Evolutionary conservation across 371 early-diverging fungal genomes (phyloP).

Genomic region (Mucor saturninus): DNA sequence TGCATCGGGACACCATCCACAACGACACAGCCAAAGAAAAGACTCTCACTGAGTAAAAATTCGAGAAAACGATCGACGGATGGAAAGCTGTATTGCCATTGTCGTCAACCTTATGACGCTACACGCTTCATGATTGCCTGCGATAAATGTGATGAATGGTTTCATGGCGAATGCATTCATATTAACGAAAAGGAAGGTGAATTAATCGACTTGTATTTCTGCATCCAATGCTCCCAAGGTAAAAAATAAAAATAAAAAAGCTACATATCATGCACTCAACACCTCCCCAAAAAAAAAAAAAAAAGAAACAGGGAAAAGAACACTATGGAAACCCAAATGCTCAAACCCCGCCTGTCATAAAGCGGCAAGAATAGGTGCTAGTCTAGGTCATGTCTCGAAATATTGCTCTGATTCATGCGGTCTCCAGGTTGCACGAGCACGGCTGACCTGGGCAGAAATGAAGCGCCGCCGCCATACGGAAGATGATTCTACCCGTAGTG

Average conservation of each 20-base stretch:
- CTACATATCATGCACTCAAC: too few species aligned
- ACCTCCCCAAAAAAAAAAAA: neutral
- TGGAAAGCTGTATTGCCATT: slow-evolving; percentile 56
- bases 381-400: slow-evolving; percentile 41
- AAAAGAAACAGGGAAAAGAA: slow-evolving; percentile 49
- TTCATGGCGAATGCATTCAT: slow-evolving; percentile 69
- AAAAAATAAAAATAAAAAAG: slow-evolving; percentile 9
- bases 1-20: too few species aligned
- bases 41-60: neutral
- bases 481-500: too few species aligned
- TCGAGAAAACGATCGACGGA: neutral
- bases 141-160: slow-evolving; percentile 70
- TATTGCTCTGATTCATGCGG: slow-evolving; percentile 49
- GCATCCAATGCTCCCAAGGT: slow-evolving; percentile 56
- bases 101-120: slow-evolving; percentile 57
- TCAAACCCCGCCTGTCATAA: slow-evolving; percentile 47
- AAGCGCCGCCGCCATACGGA: slow-evolving; percentile 23
- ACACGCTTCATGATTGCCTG: slow-evolving; percentile 69
- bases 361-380: slow-evolving; percentile 35
- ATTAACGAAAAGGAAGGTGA: slow-evolving; percentile 63
- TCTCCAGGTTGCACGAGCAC: slow-evolving; percentile 48
- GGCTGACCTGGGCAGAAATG: slow-evolving; percentile 40
- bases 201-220: slow-evolving; percentile 63
- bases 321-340: slow-evolving; percentile 57
- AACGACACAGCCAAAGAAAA: neutral